Conservation (phyloP, 108 stramenopile species). For the Epipyxis sp. region DNA sequence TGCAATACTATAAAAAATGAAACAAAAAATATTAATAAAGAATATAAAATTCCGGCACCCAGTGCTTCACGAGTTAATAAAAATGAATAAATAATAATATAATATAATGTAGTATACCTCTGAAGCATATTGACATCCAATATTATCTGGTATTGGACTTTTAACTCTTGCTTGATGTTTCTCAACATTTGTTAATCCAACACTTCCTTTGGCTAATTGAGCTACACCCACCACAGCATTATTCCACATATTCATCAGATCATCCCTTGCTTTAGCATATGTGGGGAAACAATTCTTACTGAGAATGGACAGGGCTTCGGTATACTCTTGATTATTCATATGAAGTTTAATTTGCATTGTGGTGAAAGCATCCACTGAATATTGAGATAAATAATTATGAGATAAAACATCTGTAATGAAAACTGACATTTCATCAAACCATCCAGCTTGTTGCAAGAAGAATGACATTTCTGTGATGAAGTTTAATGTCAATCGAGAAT, state of each 20-base stretch:
- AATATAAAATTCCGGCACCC: too few relatives aligned
- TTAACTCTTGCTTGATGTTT: slow-evolving; percentile 6
- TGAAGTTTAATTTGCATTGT: not conserved
- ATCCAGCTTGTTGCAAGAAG: slow-evolving; percentile 17
- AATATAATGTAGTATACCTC: slow-evolving; percentile 25
- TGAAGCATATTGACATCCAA: slow-evolving; percentile 31
- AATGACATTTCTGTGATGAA: slow-evolving; percentile 28
- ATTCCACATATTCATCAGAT: slow-evolving; percentile 26
- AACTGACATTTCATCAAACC: slow-evolving; percentile 11
- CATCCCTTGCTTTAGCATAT: slow-evolving; percentile 16
- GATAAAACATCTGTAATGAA: not conserved
- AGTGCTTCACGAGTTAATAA: too few relatives aligned
- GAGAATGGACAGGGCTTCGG: not conserved
- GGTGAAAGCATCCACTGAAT: slow-evolving; percentile 6
- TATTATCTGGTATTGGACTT: slow-evolving; percentile 25
- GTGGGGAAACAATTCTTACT: slow-evolving; percentile 20
- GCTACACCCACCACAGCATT: not conserved
- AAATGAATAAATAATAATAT: too few relatives aligned
- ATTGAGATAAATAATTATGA: not conserved
- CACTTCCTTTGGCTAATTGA: not conserved
- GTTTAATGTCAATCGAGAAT: slow-evolving; percentile 10
- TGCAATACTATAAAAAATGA: too few relatives aligned
- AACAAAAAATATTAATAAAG: too few relatives aligned
- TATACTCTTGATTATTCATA: not conserved
- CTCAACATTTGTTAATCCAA: slow-evolving; percentile 11